Base-by-base conservation (phyloP, 805 yeast genomes). In the Ogataea saltuana region DNA sequence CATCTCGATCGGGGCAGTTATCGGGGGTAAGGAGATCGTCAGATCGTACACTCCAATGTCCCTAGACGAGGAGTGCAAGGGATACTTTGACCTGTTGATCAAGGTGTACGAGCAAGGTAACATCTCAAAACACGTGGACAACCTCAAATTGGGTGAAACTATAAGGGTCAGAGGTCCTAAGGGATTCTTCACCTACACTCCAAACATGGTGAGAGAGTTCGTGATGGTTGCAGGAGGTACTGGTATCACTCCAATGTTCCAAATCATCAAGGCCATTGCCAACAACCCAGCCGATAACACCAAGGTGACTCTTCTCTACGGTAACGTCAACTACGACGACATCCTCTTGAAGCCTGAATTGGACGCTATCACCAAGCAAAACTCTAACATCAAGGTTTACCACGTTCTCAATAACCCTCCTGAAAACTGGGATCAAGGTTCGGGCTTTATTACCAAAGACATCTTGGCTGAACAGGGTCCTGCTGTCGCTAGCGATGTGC, bases 141-240 rank as follows among this genome's bases (percentile, higher is more conserved):
- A 77, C 53, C 75, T 88, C 60, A 74, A 82, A 53, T 71, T 89
- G 46, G 97, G 97, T 51, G 95, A 90, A 55, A 61, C 74, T 29
- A 81, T 89, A 55, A 80, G 77, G 39, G 84, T 88, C 45, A 78
- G 85, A 61, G 96, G 98, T 21, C 98, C 98, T 56, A 87, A 86
- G 68, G 97, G 98, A 6, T 80, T 80, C 58, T 88, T 86, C 73
- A 76, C 81, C 49, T 90, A 90, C 69, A 72, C 79, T 41, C 88
- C 95, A 54, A 87, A 86, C 68, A 81, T 84, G 81, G 81, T 78
- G 44, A 70, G 74, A 45, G 74, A 76, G 47, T 74, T 90, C 46
- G 88, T 85, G 42, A 90, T 90, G 97, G 81, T 91, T 53, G 95
- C 96, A 31, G 97, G 97, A 54, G 98, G 97, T 59, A 88, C 97